phyloP scores from a whole-genome alignment of 1,284 basidiomycete species.

The Leccinum griseonigrum region DNA sequence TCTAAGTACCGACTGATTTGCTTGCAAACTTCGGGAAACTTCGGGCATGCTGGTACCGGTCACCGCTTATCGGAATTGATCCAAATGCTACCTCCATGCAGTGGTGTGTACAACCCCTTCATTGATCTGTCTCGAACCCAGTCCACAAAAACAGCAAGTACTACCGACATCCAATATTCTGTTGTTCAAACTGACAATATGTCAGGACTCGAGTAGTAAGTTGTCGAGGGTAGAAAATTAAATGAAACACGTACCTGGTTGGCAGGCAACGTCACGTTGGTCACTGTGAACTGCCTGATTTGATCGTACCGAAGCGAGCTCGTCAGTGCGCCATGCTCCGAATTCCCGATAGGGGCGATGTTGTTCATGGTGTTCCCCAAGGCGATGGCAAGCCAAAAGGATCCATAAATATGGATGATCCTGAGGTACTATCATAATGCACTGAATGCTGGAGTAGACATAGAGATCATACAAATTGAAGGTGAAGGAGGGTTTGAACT shows the following conservation, averaged over 20 bases:
- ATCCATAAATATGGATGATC: neutral
- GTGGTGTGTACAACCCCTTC: too few relatives aligned
- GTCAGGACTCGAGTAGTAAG: neutral
- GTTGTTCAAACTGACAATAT: neutral
- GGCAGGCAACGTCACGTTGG: neutral
- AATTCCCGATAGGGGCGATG: too few relatives aligned
- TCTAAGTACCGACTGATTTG: too few relatives aligned
- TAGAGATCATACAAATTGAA: neutral
- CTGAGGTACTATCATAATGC: neutral
- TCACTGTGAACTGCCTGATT: neutral
- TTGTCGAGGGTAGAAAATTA: neutral
- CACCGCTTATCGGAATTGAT: too few relatives aligned
- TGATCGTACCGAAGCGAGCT: neutral
- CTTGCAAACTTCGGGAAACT: too few relatives aligned
- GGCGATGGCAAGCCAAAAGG: neutral
- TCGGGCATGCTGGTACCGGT: too few relatives aligned
- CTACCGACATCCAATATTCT: too few relatives aligned
- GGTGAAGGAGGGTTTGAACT: neutral
- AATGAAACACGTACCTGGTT: neutral
- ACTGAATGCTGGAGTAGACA: neutral
- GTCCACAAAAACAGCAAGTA: too few relatives aligned
- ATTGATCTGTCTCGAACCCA: too few relatives aligned
- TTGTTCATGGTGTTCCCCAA: neutral
- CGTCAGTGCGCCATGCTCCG: neutral
- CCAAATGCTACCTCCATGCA: too few relatives aligned